Percentiles rank a stretch among this genome's conserved stretches.
phyloP scores from a whole-genome alignment of 2,329 filamentous ascomycete species.

The Cercospora sp. region DNA sequence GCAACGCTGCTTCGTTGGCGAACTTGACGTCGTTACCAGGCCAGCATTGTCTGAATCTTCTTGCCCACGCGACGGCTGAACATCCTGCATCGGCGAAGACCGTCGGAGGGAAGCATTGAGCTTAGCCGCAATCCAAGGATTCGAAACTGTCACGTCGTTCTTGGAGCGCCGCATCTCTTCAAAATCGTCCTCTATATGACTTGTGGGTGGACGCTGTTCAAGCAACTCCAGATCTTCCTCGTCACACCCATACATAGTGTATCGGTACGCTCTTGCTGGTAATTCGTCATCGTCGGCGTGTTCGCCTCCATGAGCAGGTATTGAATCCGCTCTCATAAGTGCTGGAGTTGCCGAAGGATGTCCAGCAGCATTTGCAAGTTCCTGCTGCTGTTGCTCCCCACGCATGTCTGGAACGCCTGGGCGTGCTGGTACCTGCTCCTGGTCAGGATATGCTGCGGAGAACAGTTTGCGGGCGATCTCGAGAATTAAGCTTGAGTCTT shows the following conservation, averaged over 20 bases:
- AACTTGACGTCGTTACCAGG: slow-evolving; percentile 12
- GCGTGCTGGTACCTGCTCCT: not conserved
- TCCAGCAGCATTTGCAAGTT: not conserved
- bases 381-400: slow-evolving; percentile 7
- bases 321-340: not conserved
- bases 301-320: not conserved
- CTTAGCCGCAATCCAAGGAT: slow-evolving; percentile 53
- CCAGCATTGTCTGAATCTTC: not conserved
- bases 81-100: not conserved
- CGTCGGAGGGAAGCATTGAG: slow-evolving; percentile 41
- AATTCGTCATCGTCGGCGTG: not conserved
- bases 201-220: slow-evolving; percentile 22
- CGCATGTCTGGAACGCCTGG: slow-evolving; percentile 6
- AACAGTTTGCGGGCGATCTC: slow-evolving; percentile 49
- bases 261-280: slow-evolving; percentile 20
- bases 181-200: slow-evolving; percentile 30
- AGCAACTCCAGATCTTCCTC: slow-evolving; percentile 38
- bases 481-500: slow-evolving; percentile 53
- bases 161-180: slow-evolving; percentile 37
- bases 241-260: slow-evolving; percentile 42
- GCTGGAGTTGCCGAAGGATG: not conserved
- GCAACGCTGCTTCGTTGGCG: slow-evolving; percentile 13
- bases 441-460: slow-evolving; percentile 25
- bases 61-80: not conserved
- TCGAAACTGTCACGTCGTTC: slow-evolving; percentile 42